Evolutionary conservation across 768 basidiomycete genomes (phyloP), one percentile per base, ranked within the genome.

Genomic region (Kockovaella imperatae): DNA sequence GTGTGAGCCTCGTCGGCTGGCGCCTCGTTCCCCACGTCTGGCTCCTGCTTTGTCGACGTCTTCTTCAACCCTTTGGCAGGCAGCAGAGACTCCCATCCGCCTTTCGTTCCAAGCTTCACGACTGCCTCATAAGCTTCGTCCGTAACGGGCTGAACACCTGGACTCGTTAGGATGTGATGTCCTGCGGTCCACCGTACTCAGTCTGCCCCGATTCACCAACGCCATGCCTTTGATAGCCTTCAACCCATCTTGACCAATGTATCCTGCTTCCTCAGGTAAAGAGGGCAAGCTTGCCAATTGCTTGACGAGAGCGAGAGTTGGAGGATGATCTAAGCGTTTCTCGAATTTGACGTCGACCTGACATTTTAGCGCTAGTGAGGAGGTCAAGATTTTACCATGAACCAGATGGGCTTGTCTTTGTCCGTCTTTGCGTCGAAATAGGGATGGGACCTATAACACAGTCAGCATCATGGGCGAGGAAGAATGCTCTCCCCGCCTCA

Each of bases 381-480:
- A 21, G 14, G 34, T 44, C 39, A 35, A 21, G n/a, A 31, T 26
- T 11, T 82, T 29, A 90, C 85, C 90, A 96, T 96, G 74, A 77
- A 90, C 90, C 90, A 96, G 64, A 78, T 86, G 1, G 90, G 90
- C 10, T 80, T 75, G 3, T 77, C 75, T 60, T 80, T 60, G 47
- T 87, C 77, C 2, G 87, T 79, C 80, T 91, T 91, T 0, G 60
- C 45, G 40, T 73, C 71, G 45, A 52, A 71, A 46, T 73, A 73
- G 3, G 89, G 89, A 69, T 93, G 87, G 15, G 70, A 45, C 11
- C 80, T 81, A 40, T 17, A 26, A 17, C 24, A 17, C 35, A 17
- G 14, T 35, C 44, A 30, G 7, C 34, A 23, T 29, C 35, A 17
- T 44, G 26, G 18, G 42, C 46, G 35, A 52, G 68, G 21, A 17